A percentile compares a stretch with the other conserved stretches of the same genome.
These are phyloP conservation scores for Thymus quinquecostatus DNA, from an alignment of 257 asterid genomes.

Conservation along the genomic window DNA sequence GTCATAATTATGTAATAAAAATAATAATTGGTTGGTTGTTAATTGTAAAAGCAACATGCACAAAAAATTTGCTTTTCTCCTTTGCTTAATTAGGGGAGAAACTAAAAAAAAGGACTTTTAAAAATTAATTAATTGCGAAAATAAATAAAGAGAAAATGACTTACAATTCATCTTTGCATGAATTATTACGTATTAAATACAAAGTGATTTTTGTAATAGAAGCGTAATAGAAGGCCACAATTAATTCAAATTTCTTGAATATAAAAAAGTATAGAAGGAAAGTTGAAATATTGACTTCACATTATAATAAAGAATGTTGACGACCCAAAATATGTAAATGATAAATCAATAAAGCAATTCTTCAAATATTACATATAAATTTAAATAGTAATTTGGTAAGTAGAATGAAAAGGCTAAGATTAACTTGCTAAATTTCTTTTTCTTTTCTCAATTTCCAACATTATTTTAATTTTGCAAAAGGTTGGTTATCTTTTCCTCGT, in stretches of 20 bases:
- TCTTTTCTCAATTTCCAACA: background rate
- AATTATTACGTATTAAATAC: too few species aligned
- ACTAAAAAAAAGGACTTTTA: too few species aligned
- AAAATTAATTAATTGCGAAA: too few species aligned
- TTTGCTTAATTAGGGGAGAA: too few species aligned
- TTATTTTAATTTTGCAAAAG: background rate
- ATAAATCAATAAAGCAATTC: background rate
- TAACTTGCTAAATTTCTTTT: background rate
- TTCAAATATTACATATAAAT: slow-evolving; percentile 20
- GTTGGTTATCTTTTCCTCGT: background rate
- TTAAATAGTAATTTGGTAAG: slow-evolving; percentile 4
- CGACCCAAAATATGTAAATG: background rate
- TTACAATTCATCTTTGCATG: too few species aligned
- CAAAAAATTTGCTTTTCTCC: too few species aligned
- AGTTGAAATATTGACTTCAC: slow-evolving; percentile 23
- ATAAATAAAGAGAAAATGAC: too few species aligned
- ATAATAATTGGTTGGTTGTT: too few species aligned
- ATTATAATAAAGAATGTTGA: slow-evolving; percentile 12
- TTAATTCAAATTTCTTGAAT: background rate
- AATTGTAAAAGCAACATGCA: too few species aligned
- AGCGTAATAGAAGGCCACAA: background rate
- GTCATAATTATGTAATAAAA: too few species aligned
- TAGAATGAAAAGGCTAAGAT: background rate
- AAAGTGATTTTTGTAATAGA: background rate
- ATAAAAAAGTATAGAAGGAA: slow-evolving; percentile 6